Conservation (phyloP, 495 filamentous ascomycete genomes). For the Penicillium pancosmium region DNA sequence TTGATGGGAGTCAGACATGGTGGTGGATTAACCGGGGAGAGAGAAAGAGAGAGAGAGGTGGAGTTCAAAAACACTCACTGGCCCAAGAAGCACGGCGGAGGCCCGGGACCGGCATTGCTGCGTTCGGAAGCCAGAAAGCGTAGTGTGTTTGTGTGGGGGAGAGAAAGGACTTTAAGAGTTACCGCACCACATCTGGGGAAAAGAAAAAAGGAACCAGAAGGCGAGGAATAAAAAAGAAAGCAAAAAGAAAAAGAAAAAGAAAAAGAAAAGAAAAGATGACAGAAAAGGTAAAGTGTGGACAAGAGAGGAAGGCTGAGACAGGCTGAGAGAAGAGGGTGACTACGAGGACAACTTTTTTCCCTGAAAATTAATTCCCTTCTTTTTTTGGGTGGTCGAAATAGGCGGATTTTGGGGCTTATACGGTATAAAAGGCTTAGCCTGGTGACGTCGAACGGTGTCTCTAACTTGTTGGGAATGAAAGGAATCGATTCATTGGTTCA, state of each 20-base stretch:
- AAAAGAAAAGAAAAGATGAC: conserved; percentile 9
- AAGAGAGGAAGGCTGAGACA: too few species aligned
- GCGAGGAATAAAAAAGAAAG: conserved; percentile 2
- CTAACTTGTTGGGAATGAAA: neutral
- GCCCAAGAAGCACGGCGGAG: conserved; percentile 35
- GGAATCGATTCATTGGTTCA: too few species aligned
- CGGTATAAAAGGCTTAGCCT: conserved; percentile 21
- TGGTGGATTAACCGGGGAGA: conserved; percentile 9
- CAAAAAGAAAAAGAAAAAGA: conserved; percentile 16
- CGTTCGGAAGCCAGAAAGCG: conserved; percentile 25
- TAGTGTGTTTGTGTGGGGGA: conserved; percentile 10
- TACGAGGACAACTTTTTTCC: neutral
- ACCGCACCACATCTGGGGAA: conserved; percentile 3
- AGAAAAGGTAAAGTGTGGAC: too few species aligned
- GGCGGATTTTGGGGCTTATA: neutral
- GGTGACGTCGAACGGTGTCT: conserved; percentile 12
- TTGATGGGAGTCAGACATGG: conserved; percentile 40
- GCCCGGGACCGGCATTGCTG: conserved; percentile 36
- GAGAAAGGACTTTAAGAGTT: neutral
- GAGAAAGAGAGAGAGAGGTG: neutral
- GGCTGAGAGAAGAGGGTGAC: too few species aligned
- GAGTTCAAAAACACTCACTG: conserved; percentile 25
- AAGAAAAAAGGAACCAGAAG: neutral
- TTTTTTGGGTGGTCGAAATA: neutral
- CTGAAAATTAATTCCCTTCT: neutral